Evolutionary conservation across 2,329 filamentous ascomycete species (phyloP).

Genomic region (Trichoderma cornu-damae): DNA sequence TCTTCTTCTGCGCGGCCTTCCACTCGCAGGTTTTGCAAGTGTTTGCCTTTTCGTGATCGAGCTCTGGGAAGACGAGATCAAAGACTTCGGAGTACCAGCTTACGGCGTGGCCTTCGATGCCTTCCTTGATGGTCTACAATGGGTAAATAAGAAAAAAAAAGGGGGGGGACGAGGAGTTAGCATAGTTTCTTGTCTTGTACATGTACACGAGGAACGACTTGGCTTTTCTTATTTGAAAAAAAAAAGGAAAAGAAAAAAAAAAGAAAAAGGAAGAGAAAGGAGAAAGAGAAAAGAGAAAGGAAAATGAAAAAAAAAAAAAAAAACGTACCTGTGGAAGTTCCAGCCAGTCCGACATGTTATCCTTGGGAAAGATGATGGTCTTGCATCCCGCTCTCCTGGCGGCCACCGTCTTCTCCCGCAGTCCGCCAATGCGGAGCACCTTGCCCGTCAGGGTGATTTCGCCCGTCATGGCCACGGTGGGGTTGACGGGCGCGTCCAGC

Average conservation of each 20-base stretch:
- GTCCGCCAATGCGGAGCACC: slow-evolving; percentile 86
- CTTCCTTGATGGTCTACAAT: slow-evolving; percentile 90
- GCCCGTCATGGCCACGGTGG: slow-evolving; percentile 94
- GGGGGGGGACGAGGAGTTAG: no score
- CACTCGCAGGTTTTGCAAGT: slow-evolving; percentile 60
- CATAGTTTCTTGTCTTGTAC: neutral
- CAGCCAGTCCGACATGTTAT: slow-evolving; percentile 95
- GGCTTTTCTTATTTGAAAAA: no score
- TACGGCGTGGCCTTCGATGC: slow-evolving; percentile 84
- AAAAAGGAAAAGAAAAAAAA: no score
- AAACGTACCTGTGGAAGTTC: slow-evolving; percentile 86
- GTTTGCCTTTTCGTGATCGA: slow-evolving; percentile 70
- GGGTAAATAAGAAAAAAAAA: no score
- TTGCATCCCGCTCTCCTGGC: slow-evolving; percentile 87
- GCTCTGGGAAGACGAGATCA: slow-evolving; percentile 76
- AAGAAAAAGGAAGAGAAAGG: no score
- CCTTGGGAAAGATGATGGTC: slow-evolving; percentile 88
- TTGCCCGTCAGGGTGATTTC: slow-evolving; percentile 96
- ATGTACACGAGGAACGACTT: neutral
- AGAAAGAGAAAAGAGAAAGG: no score
- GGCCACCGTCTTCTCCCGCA: slow-evolving; percentile 95
- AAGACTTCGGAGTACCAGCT: slow-evolving; percentile 95
- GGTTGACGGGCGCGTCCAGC: slow-evolving; percentile 69
- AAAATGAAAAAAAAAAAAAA: neutral
- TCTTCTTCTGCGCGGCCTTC: slow-evolving; percentile 42